Evolutionary conservation across 495 filamentous ascomycete genomes (phyloP).

Genomic region (Penicillium samsonianum): DNA sequence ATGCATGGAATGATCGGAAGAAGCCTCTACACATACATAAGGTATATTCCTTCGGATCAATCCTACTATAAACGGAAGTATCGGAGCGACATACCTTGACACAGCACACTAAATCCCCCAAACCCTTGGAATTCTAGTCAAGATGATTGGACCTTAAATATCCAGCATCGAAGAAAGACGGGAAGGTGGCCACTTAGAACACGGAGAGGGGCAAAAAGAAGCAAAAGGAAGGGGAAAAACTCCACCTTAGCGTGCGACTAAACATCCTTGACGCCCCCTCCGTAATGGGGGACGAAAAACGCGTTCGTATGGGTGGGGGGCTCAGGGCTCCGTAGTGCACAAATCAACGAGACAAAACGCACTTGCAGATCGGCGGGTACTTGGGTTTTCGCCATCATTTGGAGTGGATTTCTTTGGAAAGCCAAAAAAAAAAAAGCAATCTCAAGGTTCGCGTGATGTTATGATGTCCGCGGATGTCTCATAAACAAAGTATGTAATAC

Average conservation of each 20-base stretch:
- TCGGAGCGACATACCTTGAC: neutral
- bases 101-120: neutral
- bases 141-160: constrained; percentile 6
- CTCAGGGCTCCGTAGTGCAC: constrained; percentile 1
- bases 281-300: constrained; percentile 18
- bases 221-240: neutral
- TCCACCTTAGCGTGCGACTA: constrained; percentile 14
- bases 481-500: too few relatives aligned
- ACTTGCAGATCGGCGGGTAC: constrained; percentile 32
- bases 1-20: neutral
- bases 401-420: neutral
- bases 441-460: neutral
- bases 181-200: constrained; percentile 7
- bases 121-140: neutral
- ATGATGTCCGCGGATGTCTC: too few relatives aligned
- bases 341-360: constrained; percentile 21
- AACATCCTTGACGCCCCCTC: constrained; percentile 12
- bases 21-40: neutral
- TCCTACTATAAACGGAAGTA: neutral
- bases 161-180: constrained; percentile 2
- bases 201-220: constrained; percentile 1
- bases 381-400: neutral
- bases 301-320: constrained; percentile 19
- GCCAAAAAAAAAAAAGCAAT: neutral
- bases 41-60: neutral